Conservation (phyloP, 768 basidiomycete species). For the Hypsizygus marmoreus region DNA sequence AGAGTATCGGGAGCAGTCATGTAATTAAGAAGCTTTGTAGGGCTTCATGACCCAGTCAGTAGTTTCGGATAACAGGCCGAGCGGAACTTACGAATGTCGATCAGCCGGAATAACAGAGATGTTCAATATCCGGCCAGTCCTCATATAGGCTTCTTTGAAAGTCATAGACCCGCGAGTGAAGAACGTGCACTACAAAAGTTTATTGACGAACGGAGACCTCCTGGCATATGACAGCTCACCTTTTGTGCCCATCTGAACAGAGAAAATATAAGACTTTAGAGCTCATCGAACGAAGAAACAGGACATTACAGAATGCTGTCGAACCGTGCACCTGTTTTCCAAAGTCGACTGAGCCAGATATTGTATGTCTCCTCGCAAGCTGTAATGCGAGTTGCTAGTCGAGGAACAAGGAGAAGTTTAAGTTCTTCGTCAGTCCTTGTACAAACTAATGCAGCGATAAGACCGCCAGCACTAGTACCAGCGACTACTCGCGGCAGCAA, state of each 20-base stretch:
- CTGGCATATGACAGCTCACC: conserved; percentile 39
- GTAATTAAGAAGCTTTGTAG: conserved; percentile 94
- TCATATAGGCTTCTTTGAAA: conserved; percentile 91
- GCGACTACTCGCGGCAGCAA: conserved; percentile 91
- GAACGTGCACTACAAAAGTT: conserved; percentile 63
- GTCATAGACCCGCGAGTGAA: conserved; percentile 94
- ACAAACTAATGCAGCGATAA: conserved; percentile 76
- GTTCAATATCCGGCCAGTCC: conserved; percentile 92
- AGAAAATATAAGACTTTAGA: conserved; percentile 9
- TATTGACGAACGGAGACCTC: background rate
- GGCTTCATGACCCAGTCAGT: conserved; percentile 47
- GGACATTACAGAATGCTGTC: conserved; percentile 63
- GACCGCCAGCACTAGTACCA: conserved; percentile 92
- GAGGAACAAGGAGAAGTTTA: conserved; percentile 72
- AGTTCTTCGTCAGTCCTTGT: conserved; percentile 90
- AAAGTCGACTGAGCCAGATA: conserved; percentile 72
- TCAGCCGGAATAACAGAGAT: conserved; percentile 92
- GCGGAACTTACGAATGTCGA: conserved; percentile 68
- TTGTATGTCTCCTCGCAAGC: conserved; percentile 78
- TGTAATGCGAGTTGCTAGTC: conserved; percentile 80
- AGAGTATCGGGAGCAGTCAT: conserved; percentile 93
- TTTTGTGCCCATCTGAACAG: conserved; percentile 78
- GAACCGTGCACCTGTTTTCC: conserved; percentile 92
- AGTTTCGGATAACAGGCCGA: background rate
- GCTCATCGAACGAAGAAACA: background rate